Evolutionary conservation across 2,329 filamentous ascomycete genomes (phyloP), one percentile per base, ranked within the genome.

Genomic region (Orbilia blumenaviensis): DNA sequence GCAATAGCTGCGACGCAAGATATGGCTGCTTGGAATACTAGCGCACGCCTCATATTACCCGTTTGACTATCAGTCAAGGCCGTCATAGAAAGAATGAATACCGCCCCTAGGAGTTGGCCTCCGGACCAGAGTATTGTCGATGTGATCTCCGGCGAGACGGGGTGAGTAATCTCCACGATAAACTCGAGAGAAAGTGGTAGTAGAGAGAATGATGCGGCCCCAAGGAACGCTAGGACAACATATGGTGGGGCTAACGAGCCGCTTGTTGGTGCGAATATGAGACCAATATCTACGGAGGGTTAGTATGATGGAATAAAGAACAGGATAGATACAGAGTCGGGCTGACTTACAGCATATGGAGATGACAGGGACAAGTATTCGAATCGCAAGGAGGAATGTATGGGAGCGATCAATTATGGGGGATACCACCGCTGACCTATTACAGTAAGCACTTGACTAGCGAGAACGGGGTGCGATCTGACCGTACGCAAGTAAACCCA

Each of bases 321-420:
- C n/a, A n/a, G n/a, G 16, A 41, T 48, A 21, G 32, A 18, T 25
- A 18, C 21, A 16, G n/a, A n/a, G 10, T 12, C 4, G 18, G 18
- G 12, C 23, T 8, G 3, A 68, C 71, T 34, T 44, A 75, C 71
- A 97, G 62, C 84, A 85, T n/a, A 89, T 73, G 0, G 87, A 92
- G 46, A 96, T 87, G 67, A 96, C 80, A 1, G 94, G 94, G 2
- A 95, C 88, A 66, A 92, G 85, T 27, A 90, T 78, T 80, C 92
- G 92, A 82, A 96, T 89, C 23, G 90, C 88, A 2, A 87, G 82
- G 0, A 97, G 84, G 81, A 94, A 96, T 25, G 88, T 85, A 83
- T 97, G 96, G 67, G 90, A 94, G 62, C 90, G 88, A 84, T 98
- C 95, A 78, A 96, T 88, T 79, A 97, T 86, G 0, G 94, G 94